phyloP scores from a whole-genome alignment of 352 stramenopile genomes.

The Pythium aphanidermatum region DNA sequence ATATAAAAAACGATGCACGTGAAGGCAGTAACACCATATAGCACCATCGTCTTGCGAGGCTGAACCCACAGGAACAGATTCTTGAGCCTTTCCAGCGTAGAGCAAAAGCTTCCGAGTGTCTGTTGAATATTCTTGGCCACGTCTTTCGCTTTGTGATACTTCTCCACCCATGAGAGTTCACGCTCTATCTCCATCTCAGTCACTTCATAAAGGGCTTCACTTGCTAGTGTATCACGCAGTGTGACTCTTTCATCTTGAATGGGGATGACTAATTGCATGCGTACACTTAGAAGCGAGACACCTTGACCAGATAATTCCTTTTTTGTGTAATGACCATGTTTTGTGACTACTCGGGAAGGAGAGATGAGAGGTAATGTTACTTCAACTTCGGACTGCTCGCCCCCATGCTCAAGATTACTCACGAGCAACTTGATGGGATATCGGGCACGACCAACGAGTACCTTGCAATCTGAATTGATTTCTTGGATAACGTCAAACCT shows the following conservation, averaged over 20 bases:
- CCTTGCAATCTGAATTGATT: not conserved
- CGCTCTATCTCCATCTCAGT: slow-evolving; percentile 32
- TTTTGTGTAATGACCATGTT: not conserved
- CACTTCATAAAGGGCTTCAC: slow-evolving; percentile 28
- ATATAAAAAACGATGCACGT: slow-evolving; percentile 17
- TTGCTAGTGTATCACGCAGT: slow-evolving; percentile 24
- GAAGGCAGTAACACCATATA: slow-evolving; percentile 7
- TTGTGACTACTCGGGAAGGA: slow-evolving; percentile 1
- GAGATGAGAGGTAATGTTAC: slow-evolving; percentile 14
- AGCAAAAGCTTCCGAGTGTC: slow-evolving; percentile 24
- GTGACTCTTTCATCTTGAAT: slow-evolving; percentile 20
- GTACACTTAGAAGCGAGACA: no score
- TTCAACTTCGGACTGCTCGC: slow-evolving; percentile 22
- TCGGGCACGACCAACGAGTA: slow-evolving; percentile 21
- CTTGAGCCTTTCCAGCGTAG: slow-evolving; percentile 24
- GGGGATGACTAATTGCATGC: slow-evolving; percentile 25
- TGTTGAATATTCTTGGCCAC: slow-evolving; percentile 34
- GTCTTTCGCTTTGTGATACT: slow-evolving; percentile 38
- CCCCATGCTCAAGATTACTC: slow-evolving; percentile 15
- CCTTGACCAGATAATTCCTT: no score
- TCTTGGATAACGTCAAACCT: slow-evolving; percentile 33
- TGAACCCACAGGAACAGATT: slow-evolving; percentile 37
- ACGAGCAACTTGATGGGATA: slow-evolving; percentile 23
- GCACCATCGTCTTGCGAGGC: slow-evolving; percentile 28
- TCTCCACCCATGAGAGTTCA: slow-evolving; percentile 29